These are phyloP conservation scores for Plantago lanceolata DNA, from an alignment of 305 asterid genomes.

Conservation along the genomic window DNA sequence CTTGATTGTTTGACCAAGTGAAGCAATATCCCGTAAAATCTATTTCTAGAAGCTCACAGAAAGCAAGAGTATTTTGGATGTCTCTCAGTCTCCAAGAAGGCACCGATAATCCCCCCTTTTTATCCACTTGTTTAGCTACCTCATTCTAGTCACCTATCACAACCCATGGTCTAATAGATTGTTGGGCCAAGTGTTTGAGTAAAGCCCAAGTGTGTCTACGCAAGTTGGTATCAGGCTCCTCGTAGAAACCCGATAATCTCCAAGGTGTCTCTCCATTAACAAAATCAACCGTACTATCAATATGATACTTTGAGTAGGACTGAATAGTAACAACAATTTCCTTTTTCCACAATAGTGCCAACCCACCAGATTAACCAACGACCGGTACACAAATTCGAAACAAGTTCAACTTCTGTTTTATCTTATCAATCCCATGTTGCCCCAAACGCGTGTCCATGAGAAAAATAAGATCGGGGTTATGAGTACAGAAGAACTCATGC, in stretches of 20 bases:
- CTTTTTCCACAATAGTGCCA: constrained; percentile 1
- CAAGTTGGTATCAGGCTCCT: background rate
- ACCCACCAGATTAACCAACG: too few species aligned
- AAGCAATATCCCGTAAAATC: background rate
- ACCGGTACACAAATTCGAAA: too few species aligned
- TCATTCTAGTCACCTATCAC: too few species aligned
- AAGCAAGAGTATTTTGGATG: background rate
- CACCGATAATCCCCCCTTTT: background rate
- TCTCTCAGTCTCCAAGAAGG: background rate
- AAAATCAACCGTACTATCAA: background rate
- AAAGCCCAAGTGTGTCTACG: background rate
- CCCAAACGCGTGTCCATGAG: too few species aligned
- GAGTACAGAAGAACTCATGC: too few species aligned
- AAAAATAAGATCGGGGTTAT: too few species aligned
- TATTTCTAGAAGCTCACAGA: background rate
- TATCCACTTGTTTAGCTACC: background rate
- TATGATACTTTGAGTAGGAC: background rate
- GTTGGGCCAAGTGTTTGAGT: background rate
- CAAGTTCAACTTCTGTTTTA: too few species aligned
- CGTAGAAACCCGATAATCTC: background rate
- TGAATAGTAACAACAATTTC: background rate
- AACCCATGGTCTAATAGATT: background rate
- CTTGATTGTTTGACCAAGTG: background rate
- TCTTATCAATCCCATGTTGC: too few species aligned
- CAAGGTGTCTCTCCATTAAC: background rate